These are phyloP conservation scores for Trifolium fragiferum DNA, from an alignment of 306 rosid species.

Conservation along the genomic window DNA sequence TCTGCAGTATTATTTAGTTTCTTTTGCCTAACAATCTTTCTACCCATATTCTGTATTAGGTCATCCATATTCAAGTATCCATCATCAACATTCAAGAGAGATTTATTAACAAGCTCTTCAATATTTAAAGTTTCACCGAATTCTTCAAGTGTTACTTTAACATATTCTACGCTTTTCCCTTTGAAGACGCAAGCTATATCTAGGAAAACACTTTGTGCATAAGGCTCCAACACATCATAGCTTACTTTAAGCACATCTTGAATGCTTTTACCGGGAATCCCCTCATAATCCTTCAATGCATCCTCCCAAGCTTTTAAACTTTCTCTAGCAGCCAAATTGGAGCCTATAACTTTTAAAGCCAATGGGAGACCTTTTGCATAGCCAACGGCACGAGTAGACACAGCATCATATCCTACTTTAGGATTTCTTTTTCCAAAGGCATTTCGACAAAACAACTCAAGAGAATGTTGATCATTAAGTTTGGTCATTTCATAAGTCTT, in stretches of 20 bases:
- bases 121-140: background rate
- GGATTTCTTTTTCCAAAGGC: constrained; percentile 22
- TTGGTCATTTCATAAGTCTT: constrained; percentile 20
- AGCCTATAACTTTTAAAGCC: background rate
- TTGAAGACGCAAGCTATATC: constrained; percentile 40
- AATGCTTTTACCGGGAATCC: background rate
- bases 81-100: background rate
- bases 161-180: constrained; percentile 3
- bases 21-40: constrained; percentile 19
- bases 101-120: background rate
- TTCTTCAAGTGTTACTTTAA: background rate
- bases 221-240: background rate
- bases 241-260: constrained; percentile 10
- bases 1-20: background rate
- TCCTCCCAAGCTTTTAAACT: background rate
- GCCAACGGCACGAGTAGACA: background rate
- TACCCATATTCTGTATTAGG: constrained; percentile 24
- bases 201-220: background rate
- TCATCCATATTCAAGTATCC: background rate
- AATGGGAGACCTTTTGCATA: constrained; percentile 27
- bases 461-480: background rate
- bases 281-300: background rate
- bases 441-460: constrained; percentile 23
- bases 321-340: background rate
- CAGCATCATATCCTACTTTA: background rate